Conservation (phyloP, 164 flowering plant species). For the Aristolochia fimbriata region DNA sequence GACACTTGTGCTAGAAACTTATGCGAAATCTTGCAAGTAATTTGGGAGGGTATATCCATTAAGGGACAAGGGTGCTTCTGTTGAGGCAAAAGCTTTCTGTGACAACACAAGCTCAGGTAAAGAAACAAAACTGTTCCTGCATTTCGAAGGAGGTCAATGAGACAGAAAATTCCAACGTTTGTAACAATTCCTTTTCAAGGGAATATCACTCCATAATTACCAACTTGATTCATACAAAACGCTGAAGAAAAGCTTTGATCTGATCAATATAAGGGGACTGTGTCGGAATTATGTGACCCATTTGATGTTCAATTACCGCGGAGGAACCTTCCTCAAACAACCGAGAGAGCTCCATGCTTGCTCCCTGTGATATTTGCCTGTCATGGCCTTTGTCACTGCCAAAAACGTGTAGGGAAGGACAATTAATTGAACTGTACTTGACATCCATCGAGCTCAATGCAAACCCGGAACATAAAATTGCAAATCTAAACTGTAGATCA, state of each 20-base stretch:
- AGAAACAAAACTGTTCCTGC: too few relatives aligned
- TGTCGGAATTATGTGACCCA: slow-evolving; percentile 90
- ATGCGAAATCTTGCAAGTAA: too few relatives aligned
- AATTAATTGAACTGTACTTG: slow-evolving; percentile 30
- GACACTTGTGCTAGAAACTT: too few relatives aligned
- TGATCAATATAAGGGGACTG: slow-evolving; percentile 55
- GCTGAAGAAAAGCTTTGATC: slow-evolving; percentile 55
- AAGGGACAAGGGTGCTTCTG: too few relatives aligned
- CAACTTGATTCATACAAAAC: slow-evolving; percentile 20
- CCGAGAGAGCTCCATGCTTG: slow-evolving; percentile 51
- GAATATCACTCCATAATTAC: neutral
- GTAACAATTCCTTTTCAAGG: too few relatives aligned
- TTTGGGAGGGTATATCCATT: too few relatives aligned
- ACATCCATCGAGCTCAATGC: slow-evolving; percentile 21
- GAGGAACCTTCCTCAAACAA: slow-evolving; percentile 48
- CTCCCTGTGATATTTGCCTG: slow-evolving; percentile 53
- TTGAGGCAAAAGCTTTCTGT: too few relatives aligned
- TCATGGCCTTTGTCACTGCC: slow-evolving; percentile 57
- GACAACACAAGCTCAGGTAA: too few relatives aligned
- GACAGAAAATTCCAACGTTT: too few relatives aligned
- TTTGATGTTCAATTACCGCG: slow-evolving; percentile 58
- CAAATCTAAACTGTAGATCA: slow-evolving; percentile 52
- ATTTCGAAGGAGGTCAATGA: too few relatives aligned
- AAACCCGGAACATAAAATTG: slow-evolving; percentile 83
- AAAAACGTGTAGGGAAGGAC: slow-evolving; percentile 89